phyloP scores from a whole-genome alignment of 148 eudicot genomes.

The Persicaria maculosa region DNA sequence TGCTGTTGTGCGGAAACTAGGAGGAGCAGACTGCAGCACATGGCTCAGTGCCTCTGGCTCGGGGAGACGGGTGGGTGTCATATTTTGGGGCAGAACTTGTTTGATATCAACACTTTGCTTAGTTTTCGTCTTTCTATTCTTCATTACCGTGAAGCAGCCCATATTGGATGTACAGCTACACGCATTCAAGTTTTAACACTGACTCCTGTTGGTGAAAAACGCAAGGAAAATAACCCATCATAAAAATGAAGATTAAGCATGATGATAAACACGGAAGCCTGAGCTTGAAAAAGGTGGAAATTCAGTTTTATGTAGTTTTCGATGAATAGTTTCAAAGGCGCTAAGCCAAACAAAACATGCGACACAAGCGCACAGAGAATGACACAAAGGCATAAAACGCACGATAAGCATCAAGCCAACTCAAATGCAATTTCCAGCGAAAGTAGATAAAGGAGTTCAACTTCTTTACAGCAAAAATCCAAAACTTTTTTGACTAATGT shows the following conservation, averaged over 20 bases:
- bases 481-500: neutral
- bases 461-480: neutral
- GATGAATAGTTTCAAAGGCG: neutral
- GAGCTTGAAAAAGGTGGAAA: neutral
- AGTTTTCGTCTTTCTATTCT: constrained; percentile 68
- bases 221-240: neutral
- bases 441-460: neutral
- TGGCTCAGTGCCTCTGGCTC: constrained; percentile 48
- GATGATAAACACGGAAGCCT: no score
- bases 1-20: constrained; percentile 65
- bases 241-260: neutral
- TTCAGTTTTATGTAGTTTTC: neutral
- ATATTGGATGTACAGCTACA: constrained; percentile 31
- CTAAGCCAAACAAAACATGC: neutral
- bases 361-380: neutral
- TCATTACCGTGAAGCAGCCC: constrained; percentile 78
- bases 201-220: constrained; percentile 18
- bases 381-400: neutral
- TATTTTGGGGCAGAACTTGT: constrained; percentile 57
- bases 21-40: constrained; percentile 77
- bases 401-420: neutral
- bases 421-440: neutral
- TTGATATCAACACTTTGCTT: constrained; percentile 40
- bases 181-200: constrained; percentile 18
- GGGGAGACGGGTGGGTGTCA: constrained; percentile 59